Base-by-base conservation (phyloP, 1,139 yeast genomes). In the Trichomonascaceae sp. region DNA sequence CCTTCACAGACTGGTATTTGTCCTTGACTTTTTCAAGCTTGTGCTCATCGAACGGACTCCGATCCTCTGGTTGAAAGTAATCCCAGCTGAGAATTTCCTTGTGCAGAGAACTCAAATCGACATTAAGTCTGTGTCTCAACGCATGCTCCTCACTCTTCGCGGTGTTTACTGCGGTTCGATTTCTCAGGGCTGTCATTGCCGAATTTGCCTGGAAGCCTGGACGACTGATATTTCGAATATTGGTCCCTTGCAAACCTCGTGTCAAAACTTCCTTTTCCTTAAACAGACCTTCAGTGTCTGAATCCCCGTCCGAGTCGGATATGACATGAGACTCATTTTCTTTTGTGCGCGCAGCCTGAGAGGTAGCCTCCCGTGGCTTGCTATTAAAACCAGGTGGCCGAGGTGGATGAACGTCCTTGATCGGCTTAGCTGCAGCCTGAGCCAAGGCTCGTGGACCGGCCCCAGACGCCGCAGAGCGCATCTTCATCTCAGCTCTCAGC, bases 331-430 rank as follows among this genome's bases (percentile, higher is more conserved):
- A 27, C 13, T 17, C n/a, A n/a, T 17, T 11, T 15, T 33, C 13
- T 25, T 48, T 3, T 14, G 25, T 14, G 23, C 46, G n/a, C n/a
- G n/a, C n/a, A n/a, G n/a, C n/a, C n/a, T n/a, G n/a, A n/a, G n/a
- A n/a, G n/a, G 41, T 34, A 14, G 43, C 39, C 8, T 44, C 44
- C 30, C 43, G 37, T 32, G 34, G 37, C 27, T 51, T 37, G 27
- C 62, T 47, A 49, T 84, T 80, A 56, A 84, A 87, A 0, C 94
- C 96, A 1, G 93, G 73, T 0, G 87, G 81, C 34, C 94, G 65
- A 1, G 95, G 71, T 2, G 94, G 79, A 31, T 58, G 78, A 42
- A 60, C 34, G 50, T 61, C 43, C 56, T 39, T 44, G 5, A 47
- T 40, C 3, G 43, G 37, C n/a, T 32, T 30, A 13, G 43, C 29